Conservation (phyloP, 441 rosid species). For the Viola pubescens region DNA sequence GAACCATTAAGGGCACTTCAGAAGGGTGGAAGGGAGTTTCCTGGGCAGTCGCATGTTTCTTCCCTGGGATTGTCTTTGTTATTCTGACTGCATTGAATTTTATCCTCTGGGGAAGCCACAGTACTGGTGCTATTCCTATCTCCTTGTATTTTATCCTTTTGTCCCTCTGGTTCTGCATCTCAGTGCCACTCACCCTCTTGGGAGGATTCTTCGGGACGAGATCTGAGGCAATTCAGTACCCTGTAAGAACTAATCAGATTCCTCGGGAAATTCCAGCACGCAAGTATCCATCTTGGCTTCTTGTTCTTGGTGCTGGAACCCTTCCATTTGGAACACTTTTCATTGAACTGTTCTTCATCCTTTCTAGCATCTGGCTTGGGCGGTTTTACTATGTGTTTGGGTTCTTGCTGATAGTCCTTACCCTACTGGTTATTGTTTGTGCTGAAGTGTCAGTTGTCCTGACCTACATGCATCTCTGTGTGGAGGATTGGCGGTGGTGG, state of each 20-base stretch:
- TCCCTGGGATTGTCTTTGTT: constrained; percentile 85
- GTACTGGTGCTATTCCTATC: constrained; percentile 90
- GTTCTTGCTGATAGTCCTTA: constrained; percentile 69
- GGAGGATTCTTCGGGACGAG: constrained; percentile 84
- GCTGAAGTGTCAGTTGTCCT: constrained; percentile 94
- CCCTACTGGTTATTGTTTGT: constrained; percentile 66
- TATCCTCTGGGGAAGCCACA: constrained; percentile 81
- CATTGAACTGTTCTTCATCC: constrained; percentile 90
- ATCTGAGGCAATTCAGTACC: constrained; percentile 66
- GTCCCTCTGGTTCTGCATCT: constrained; percentile 92
- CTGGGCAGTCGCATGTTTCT: constrained; percentile 80
- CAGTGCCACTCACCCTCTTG: constrained; percentile 81
- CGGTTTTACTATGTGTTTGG: constrained; percentile 92
- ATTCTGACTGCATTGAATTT: constrained; percentile 75
- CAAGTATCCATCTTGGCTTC: constrained; percentile 94
- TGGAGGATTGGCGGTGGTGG: constrained; percentile 99
- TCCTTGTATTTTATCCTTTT: constrained; percentile 65
- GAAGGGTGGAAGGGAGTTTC: constrained; percentile 81
- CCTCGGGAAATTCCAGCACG: constrained; percentile 97
- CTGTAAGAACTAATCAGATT: constrained; percentile 92
- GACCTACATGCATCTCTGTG: constrained; percentile 96
- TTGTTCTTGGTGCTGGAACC: constrained; percentile 95
- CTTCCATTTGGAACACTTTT: constrained; percentile 94
- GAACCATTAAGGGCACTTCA: constrained; percentile 67
- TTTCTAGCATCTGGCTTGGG: constrained; percentile 95